Base-by-base conservation (phyloP, 225 moss, liverwort and hornwort species). In the Climacium dendroides region DNA sequence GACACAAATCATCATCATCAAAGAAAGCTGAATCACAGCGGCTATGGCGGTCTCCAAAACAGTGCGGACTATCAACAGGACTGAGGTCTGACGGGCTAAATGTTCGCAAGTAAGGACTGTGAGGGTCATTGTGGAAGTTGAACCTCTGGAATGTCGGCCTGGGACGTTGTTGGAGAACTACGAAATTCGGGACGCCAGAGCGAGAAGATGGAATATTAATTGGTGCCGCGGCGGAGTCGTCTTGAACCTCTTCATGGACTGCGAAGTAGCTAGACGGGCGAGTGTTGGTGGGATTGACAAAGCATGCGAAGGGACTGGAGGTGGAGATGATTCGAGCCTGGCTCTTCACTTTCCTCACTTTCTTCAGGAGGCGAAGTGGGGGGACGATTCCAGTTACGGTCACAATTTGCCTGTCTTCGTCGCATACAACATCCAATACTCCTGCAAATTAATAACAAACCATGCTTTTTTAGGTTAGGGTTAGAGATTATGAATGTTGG, bases 111-210 rank as follows among this genome's bases (percentile, higher is more conserved):
- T 90, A 92, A 9, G 93, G 92, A 73, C 93, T 92, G 61, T 87
- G 89, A 11, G 92, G 89, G 52, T 89, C 87, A 9, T 93, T 93
- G 78, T 88, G 89, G 20, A 92, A 92, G 54, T 69, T 90, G 48
- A 90, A 93, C 22, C 89, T 79, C 82, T 93, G 90, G 43, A 92
- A 93, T 17, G 89, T 52, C 25, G 90, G 89, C 88, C 88, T 41
- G 5, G 92, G 84, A 35, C 84, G 90, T 32, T 88, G 92, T 48
- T 88, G 87, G 10, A 78, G 64, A 23, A 92, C 71, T 20, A 90
- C 85, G 34, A 92, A 87, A 8, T 91, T 82, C 15, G 92, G 89
- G 18, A 88, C 19, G 28, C 53, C 77, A 0, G 85, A 53, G 13
- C 73, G 88, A 4, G 74, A 29, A 37, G 83, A 50, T 20, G 93